A percentile compares a stretch with the other conserved stretches of the same genome.
Conservation (phyloP, 108 stramenopile genomes). For the Conticribra guillardii region DNA sequence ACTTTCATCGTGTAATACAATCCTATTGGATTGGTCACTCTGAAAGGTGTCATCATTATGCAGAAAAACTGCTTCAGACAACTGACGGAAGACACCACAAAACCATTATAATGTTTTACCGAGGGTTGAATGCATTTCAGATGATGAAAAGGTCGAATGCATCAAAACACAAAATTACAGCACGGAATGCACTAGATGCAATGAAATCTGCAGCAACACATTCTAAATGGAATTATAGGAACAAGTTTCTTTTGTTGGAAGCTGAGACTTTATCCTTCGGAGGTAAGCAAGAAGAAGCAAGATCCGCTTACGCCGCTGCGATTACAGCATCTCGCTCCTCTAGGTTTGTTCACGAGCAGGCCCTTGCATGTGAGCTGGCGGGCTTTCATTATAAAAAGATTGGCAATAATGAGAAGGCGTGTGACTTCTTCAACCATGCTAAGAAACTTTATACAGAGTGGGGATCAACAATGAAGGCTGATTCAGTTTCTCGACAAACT, state of each 20-base stretch:
- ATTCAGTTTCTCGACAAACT: background rate
- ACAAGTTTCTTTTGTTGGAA: constrained; percentile 25
- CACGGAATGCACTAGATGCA: background rate
- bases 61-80: background rate
- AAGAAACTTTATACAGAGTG: constrained; percentile 20
- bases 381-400: constrained; percentile 17
- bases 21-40: constrained; percentile 17
- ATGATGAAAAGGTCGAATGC: background rate
- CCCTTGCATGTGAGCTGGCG: constrained; percentile 27
- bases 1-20: background rate
- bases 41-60: constrained; percentile 2
- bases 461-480: constrained; percentile 20
- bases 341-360: constrained; percentile 33
- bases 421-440: constrained; percentile 22
- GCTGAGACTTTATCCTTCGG: constrained; percentile 29
- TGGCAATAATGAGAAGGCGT: constrained; percentile 5
- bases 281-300: constrained; percentile 9
- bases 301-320: constrained; percentile 18
- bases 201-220: constrained; percentile 4
- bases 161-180: background rate
- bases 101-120: background rate
- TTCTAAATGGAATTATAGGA: constrained; percentile 27
- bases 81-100: background rate
- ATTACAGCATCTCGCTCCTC: constrained; percentile 15
- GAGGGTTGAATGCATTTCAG: background rate